Percentiles rank a stretch among this genome's conserved stretches.
Evolutionary conservation across 2,329 filamentous ascomycete species (phyloP).

Genomic region (Diaporthe australafricana): DNA sequence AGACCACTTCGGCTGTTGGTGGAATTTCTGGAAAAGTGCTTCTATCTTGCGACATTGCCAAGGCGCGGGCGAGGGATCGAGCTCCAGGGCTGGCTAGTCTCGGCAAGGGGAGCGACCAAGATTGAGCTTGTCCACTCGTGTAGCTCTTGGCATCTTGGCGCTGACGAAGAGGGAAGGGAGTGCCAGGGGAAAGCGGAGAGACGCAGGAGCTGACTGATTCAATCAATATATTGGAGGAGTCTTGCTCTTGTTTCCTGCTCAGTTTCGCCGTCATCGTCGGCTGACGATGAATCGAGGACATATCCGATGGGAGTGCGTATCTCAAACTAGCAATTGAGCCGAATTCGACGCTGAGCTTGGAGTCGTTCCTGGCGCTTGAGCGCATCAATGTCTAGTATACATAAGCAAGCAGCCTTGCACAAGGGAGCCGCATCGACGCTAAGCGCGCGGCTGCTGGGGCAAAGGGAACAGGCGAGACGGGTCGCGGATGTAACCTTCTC

Average conservation of each 20-base stretch:
- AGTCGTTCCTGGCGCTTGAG: not conserved
- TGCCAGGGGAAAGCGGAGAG: conserved; percentile 25
- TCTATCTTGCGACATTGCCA: conserved; percentile 25
- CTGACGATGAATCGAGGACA: conserved; percentile 4
- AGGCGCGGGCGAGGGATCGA: conserved; percentile 12
- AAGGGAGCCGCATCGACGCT: not conserved
- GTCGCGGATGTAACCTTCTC: not conserved
- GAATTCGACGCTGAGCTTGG: not conserved
- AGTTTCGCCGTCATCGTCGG: not conserved
- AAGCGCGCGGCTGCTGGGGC: not conserved
- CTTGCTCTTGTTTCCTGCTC: conserved; percentile 4
- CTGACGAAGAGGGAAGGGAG: conserved; percentile 25
- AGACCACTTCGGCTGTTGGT: conserved; percentile 13
- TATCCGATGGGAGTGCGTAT: not conserved
- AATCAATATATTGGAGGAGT: conserved; percentile 22
- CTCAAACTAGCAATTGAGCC: not conserved
- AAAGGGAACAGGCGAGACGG: not conserved
- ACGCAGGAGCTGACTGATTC: conserved; percentile 17
- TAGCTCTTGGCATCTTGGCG: conserved; percentile 30
- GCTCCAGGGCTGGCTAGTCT: conserved; percentile 9
- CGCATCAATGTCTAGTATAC: too few relatives aligned
- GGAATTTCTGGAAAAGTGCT: not conserved
- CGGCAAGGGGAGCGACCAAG: conserved; percentile 14
- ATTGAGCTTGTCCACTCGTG: conserved; percentile 21
- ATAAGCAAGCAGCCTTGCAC: too few relatives aligned